Base-by-base conservation (phyloP, 2,329 filamentous ascomycete genomes). In the Neopestalotiopsis sp. region DNA sequence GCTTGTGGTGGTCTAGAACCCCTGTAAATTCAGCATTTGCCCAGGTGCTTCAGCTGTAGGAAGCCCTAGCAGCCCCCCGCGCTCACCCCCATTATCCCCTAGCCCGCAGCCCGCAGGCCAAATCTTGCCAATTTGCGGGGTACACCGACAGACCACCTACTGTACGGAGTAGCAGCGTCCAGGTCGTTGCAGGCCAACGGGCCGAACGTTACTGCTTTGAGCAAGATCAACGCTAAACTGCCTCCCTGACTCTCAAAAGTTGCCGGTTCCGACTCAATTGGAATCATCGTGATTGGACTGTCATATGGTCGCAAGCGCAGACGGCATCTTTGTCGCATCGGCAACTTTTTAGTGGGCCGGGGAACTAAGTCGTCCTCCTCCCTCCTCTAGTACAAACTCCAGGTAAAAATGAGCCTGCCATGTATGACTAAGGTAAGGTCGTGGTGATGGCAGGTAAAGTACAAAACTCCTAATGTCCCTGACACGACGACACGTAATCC, bases 221-320 rank as follows among this genome's bases (percentile, higher is more conserved):
- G 45, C 30, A 38, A 62, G 59, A 62, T 34, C 59, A 38, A 20
- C 30, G 30, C 59, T 38, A 62, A n/a, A 32, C 17, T 59, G 5
- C 10, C 12, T 10, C 10, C 34, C 34, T 38, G 34, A 38, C 34
- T 38, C 34, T 14, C 42, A n/a, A 17, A 20, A 62, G 59, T 62
- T 62, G 59, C 59, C 59, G 59, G 34, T 62, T 62, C 59, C 59
- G 59, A 62, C 34, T 62, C 59, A 42, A 62, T 38, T 34, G 59
- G 59, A 62, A 62, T 62, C 34, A 13, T 5, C 34, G 30, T 62
- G 59, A 62, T 62, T 62, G 59, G 59, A 42, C 32, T 17, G 59
- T 34, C n/a, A 42, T 32, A 38, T 62, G 34, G 14, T 12, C 57
- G 14, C 34, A 42, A 28, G 24, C 24, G 0, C 24, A 28, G 3